Conservation (phyloP, 2,329 filamentous ascomycete species). For the Penicillium sp. region DNA sequence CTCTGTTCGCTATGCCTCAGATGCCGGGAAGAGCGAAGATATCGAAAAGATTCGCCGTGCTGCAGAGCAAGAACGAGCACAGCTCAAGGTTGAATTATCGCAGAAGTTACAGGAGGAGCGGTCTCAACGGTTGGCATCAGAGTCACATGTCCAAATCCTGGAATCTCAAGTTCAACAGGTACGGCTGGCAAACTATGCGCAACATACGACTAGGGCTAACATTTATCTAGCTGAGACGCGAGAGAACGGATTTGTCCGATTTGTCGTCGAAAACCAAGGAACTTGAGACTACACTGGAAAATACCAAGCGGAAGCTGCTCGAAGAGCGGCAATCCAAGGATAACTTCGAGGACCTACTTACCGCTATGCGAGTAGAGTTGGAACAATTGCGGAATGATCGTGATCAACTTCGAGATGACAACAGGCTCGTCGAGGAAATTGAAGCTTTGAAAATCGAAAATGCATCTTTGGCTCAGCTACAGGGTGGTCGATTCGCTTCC, state of each 20-base stretch:
- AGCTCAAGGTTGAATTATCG: constrained; percentile 79
- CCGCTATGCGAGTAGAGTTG: constrained; percentile 78
- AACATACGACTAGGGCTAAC: constrained; percentile 1
- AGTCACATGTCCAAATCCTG: constrained; percentile 79
- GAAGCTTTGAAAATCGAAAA: constrained; percentile 60
- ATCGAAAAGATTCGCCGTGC: constrained; percentile 78
- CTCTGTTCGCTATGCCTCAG: constrained; percentile 71
- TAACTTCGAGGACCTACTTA: constrained; percentile 89
- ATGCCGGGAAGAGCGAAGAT: constrained; percentile 63
- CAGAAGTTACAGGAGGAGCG: constrained; percentile 87
- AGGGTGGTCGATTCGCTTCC: constrained; percentile 54
- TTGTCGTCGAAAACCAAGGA: constrained; percentile 66
- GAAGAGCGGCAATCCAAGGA: constrained; percentile 87
- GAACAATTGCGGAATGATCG: constrained; percentile 81
- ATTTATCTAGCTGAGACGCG: constrained; percentile 44
- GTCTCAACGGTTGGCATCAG: constrained; percentile 69
- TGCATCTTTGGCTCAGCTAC: constrained; percentile 48
- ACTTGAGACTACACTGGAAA: constrained; percentile 76
- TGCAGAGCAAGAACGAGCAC: constrained; percentile 87
- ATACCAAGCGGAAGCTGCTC: constrained; percentile 73
- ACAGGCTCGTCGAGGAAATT: constrained; percentile 79
- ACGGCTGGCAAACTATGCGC: constrained; percentile 25
- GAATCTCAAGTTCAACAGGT: constrained; percentile 73
- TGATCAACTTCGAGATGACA: constrained; percentile 78
- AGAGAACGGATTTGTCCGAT: constrained; percentile 52